Conservation (phyloP, 2,329 filamentous ascomycete species). For the Colletotrichum orbiculare region DNA sequence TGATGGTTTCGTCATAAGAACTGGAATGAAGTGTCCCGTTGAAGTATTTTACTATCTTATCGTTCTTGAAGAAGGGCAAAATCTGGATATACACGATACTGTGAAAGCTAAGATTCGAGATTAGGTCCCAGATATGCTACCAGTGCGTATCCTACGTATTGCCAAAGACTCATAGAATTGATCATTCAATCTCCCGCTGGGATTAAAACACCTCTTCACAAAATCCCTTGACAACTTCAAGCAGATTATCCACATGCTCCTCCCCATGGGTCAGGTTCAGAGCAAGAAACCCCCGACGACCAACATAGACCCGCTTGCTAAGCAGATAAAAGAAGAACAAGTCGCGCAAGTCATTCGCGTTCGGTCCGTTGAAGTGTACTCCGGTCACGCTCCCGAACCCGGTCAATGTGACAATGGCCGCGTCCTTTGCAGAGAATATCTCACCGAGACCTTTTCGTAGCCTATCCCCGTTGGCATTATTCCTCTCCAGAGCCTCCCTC, state of each 20-base stretch:
- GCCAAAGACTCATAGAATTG: fast-evolving
- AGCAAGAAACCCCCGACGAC: conserved; percentile 33
- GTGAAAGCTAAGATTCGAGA: too few species aligned
- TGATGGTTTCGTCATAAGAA: too few species aligned
- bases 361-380: conserved; percentile 25
- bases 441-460: conserved; percentile 21
- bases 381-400: conserved; percentile 34
- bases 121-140: too few species aligned
- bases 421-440: conserved; percentile 9
- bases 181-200: not conserved
- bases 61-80: fast-evolving
- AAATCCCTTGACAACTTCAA: conserved; percentile 15
- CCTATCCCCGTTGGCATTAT: conserved; percentile 16
- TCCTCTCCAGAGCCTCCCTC: conserved; percentile 25
- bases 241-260: conserved; percentile 17
- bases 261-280: conserved; percentile 33
- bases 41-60: too few species aligned
- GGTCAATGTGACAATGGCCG: conserved; percentile 17
- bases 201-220: conserved; percentile 14
- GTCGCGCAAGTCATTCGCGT: conserved; percentile 11
- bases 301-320: conserved; percentile 26
- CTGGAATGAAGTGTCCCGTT: too few species aligned
- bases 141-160: too few species aligned
- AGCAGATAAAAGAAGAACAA: conserved; percentile 36
- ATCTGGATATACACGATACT: too few species aligned